Conservation (phyloP, 176 grass and related monocot species). For the Sorghum bicolor region DNA sequence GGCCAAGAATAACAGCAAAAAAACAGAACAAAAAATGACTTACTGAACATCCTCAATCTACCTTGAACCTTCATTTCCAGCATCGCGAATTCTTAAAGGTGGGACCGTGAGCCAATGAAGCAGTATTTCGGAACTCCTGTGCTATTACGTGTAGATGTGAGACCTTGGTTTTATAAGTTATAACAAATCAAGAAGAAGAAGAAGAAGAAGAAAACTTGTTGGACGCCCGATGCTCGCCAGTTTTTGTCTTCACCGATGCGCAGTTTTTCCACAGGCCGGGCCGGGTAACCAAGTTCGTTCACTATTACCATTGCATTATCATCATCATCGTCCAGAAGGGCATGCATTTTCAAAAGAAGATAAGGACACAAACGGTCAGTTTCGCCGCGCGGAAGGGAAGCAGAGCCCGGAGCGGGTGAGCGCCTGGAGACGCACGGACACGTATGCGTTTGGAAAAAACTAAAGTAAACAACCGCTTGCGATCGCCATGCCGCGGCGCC, state of each 20-base stretch:
- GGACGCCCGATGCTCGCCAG: not conserved
- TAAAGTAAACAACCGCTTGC: not conserved
- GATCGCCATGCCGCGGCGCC: not conserved
- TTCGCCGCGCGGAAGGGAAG: not conserved
- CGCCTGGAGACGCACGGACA: not conserved
- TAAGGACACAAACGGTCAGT: not conserved
- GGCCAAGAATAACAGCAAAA: too few species aligned
- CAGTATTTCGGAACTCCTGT: too few species aligned
- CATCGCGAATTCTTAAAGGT: too few species aligned
- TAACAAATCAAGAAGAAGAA: too few species aligned
- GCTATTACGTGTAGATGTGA: too few species aligned
- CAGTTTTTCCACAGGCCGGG: constrained; percentile 1
- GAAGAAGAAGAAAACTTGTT: not conserved
- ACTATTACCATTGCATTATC: not conserved
- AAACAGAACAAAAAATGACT: too few species aligned
- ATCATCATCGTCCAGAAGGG: not conserved
- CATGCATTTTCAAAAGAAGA: not conserved
- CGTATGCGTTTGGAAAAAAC: not conserved
- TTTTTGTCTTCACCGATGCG: not conserved
- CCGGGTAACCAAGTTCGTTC: not conserved
- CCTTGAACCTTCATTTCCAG: too few species aligned
- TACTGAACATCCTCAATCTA: too few species aligned
- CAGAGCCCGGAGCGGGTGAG: not conserved
- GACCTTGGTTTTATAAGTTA: too few species aligned
- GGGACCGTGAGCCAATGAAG: too few species aligned